These are phyloP conservation scores for Taiwanofungus camphoratus DNA, from an alignment of 1,284 basidiomycete genomes.

Conservation along the genomic window DNA sequence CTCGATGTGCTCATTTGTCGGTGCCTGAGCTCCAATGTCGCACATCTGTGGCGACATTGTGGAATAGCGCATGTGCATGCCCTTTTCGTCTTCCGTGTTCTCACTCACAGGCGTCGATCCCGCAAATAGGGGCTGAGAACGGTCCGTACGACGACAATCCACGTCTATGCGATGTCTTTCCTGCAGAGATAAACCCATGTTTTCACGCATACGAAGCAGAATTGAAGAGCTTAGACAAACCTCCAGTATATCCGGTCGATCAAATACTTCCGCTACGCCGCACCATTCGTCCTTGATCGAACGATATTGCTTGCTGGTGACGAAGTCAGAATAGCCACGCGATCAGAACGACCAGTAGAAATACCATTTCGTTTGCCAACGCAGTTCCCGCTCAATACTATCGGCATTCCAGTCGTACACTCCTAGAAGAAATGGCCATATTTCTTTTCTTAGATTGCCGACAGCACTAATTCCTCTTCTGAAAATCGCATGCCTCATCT, in stretches of 20 bases:
- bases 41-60: constrained; percentile 64
- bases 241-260: constrained; percentile 72
- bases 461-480: constrained; percentile 58
- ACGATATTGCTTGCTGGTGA: constrained; percentile 57
- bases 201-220: not conserved
- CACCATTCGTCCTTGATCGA: constrained; percentile 75
- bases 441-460: constrained; percentile 52
- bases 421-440: constrained; percentile 91
- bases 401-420: constrained; percentile 77
- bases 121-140: constrained; percentile 83
- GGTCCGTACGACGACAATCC: constrained; percentile 95
- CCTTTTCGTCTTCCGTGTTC: constrained; percentile 46
- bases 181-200: constrained; percentile 22
- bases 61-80: constrained; percentile 45
- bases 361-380: constrained; percentile 64
- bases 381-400: constrained; percentile 42
- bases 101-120: constrained; percentile 29
- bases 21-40: constrained; percentile 78
- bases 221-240: constrained; percentile 29
- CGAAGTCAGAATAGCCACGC: constrained; percentile 1
- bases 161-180: constrained; percentile 90
- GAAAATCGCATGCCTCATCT: constrained; percentile 74
- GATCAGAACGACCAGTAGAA: constrained; percentile 14
- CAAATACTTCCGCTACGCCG: constrained; percentile 74
- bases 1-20: constrained; percentile 83